These are phyloP conservation scores for Sclerotinia minor DNA, from an alignment of 2,329 filamentous ascomycete species.

Conservation along the genomic window DNA sequence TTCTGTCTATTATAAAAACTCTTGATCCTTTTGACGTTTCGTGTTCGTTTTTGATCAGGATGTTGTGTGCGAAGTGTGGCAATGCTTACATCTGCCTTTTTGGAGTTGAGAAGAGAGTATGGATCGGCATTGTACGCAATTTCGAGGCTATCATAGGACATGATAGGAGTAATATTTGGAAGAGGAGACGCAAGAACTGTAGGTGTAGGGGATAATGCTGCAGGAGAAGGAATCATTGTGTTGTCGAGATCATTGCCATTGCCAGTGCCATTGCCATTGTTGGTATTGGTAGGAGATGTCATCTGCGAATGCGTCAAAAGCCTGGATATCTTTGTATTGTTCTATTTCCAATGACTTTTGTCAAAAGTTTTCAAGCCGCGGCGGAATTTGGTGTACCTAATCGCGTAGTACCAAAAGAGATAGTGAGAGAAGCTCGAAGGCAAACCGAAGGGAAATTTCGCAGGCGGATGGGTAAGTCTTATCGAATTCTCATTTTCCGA, in stretches of 20 bases:
- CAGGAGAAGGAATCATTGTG: not conserved
- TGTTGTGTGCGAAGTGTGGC: constrained; percentile 52
- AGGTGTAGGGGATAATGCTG: not conserved
- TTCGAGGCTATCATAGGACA: not conserved
- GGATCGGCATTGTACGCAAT: constrained; percentile 38
- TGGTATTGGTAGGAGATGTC: not conserved
- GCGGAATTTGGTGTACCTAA: not conserved
- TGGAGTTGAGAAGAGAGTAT: constrained; percentile 40
- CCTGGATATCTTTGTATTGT: not conserved
- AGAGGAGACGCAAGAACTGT: not conserved
- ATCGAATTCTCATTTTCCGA: constrained; percentile 1
- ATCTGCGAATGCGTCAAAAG: constrained; percentile 9
- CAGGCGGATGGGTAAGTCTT: not conserved
- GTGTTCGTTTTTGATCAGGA: constrained; percentile 45
- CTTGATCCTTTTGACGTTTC: constrained; percentile 45
- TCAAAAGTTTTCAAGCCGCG: not conserved
- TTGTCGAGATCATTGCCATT: not conserved
- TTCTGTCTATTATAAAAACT: constrained; percentile 52
- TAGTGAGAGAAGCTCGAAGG: too few species aligned
- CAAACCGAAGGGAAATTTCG: not conserved
- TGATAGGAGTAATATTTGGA: constrained; percentile 3
- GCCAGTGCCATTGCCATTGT: not conserved
- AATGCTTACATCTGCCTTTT: constrained; percentile 42
- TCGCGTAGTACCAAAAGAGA: not conserved
- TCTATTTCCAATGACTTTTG: not conserved